Conservation (phyloP, 208 protist species). For the Naegleria lovaniensis region DNA sequence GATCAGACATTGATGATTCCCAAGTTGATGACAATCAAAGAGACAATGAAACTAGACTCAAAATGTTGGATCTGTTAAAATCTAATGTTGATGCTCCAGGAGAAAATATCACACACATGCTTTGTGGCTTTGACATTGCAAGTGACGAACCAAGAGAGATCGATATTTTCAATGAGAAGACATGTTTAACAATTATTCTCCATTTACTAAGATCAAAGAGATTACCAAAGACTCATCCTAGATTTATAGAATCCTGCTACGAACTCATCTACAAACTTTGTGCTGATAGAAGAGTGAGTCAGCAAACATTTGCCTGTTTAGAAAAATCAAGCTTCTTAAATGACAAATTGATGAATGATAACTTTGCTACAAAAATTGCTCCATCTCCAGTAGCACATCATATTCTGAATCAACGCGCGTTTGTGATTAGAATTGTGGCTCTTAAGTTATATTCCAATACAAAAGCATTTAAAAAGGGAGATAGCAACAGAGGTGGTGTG, state of each 20-base stretch:
- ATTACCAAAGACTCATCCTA: background rate
- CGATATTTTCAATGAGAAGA: constrained; percentile 9
- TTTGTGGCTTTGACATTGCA: background rate
- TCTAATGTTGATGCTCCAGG: background rate
- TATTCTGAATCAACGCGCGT: background rate
- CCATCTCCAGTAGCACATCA: background rate
- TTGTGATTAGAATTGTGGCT: background rate
- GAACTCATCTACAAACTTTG: background rate
- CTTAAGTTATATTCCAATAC: background rate
- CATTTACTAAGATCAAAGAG: background rate
- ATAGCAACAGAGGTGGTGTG: background rate
- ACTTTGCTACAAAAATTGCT: background rate
- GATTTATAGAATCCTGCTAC: background rate
- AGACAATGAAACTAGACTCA: background rate
- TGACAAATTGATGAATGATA: background rate
- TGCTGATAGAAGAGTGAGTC: background rate
- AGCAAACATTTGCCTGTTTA: background rate
- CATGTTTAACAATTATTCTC: background rate
- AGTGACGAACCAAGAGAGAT: background rate
- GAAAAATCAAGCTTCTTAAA: background rate
- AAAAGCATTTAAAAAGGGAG: background rate
- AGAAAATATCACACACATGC: background rate
- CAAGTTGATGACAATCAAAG: background rate
- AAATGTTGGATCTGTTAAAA: background rate
- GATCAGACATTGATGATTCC: background rate